Evolutionary conservation across 257 asterid genomes (phyloP), one percentile per base, ranked within the genome.

Genomic region (Solanum appendiculatum): DNA sequence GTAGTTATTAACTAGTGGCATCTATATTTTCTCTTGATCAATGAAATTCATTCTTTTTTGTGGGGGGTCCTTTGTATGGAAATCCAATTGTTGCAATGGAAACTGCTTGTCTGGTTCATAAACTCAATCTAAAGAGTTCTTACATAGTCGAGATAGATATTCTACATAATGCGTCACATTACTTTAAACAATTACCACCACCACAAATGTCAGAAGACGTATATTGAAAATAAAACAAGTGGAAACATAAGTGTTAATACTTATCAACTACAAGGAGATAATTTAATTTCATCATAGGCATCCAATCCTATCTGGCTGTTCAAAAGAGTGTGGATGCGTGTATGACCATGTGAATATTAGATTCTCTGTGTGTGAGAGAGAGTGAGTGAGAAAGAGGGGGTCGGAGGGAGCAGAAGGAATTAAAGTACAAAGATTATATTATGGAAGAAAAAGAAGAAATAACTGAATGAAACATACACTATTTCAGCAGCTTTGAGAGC

Each of bases 401-500:
- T 8, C 1, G 54, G 0, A 1, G 58, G 9, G 10, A 9, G 64
- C 27, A 44, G 18, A 44, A 15, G 39, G 39, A 27, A 7, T 44
- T 27, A 9, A 44, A 42, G 64, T 44, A 27, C 40, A 46, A 27
- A 44, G 27, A 46, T 44, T 27, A 80, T 29, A 29, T 7, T 16
- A 80, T 9, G 63, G n/a, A 14, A 7, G 77, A 25, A 25, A 37
- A 80, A 2, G 82, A 46, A 46, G 42, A 46, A 80, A 46, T 20
- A 80, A 46, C 11, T 46, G 42, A 46, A 46, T 63, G 83, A 16
- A 73, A 90, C 96, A 94, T 88, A 96, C 99, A 96, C 95, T 46
- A 87, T 44, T 84, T 95, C 93, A 81, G 98, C 97, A 86, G 98
- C 98, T 86, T 89, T 93, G 86, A 96, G 98, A 89, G 99, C 98